Evolutionary conservation across 352 stramenopile genomes (phyloP), one percentile per base, ranked within the genome.

Genomic region (Plasmopara muralis): DNA sequence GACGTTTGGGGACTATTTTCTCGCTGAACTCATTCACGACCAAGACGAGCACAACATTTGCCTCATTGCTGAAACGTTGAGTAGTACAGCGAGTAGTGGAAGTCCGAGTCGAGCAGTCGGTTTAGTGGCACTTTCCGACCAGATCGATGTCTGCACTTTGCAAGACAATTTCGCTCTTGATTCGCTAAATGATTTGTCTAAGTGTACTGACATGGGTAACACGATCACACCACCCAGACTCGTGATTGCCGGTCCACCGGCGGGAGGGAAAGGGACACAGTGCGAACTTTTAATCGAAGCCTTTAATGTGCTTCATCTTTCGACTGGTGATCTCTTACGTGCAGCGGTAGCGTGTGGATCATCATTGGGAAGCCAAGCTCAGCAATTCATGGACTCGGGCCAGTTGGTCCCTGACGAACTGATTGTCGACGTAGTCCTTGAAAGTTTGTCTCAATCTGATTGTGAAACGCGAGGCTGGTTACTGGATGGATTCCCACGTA

Each of bases 221-320:
- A 62, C 74, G 15, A 44, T 86, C 30, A 77, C 72, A 20, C 61
- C 65, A 9, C 62, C 68, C 1, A 70, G 66, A 53, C 66, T 97
- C 14, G 89, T 97, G 47, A 95, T 96, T 40, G 72, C 79, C 16
- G 95, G 93, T 15, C 89, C 91, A 15, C 92, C 95, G 0, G 94
- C 91, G 2, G 86, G 73, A 33, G 94, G 91, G 16, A 98, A 98
- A 73, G 93, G 94, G 34, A 98, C 93, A 25, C 91, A 98, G 54
- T 98, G 94, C 54, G 87, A 97, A 65, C 45, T 89, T 14, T 89
- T 97, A 6, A 79, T 80, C 1, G 67, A 89, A 13, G 74, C 82
- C 33, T 96, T 93, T 67, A 85, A 86, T 40, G 73, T 97, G 6
- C 72, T 97, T 9, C 93, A 98, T 60, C 65, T 98, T 0, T 95